Evolutionary conservation across 768 basidiomycete genomes (phyloP), one percentile per base, ranked within the genome.

Genomic region (Tricholoma sp.): DNA sequence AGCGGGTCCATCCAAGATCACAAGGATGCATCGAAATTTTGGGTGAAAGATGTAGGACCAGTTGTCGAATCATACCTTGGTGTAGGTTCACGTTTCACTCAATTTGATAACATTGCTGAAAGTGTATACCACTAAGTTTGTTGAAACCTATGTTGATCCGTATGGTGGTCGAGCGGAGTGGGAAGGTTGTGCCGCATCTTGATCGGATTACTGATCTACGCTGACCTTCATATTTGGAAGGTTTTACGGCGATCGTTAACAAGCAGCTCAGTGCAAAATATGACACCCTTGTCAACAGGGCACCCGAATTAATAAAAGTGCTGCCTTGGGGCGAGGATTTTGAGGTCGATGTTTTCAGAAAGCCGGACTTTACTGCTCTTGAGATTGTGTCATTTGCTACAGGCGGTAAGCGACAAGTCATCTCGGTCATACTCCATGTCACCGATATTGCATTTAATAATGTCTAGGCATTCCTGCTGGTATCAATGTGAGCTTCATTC

Each of bases 91-190:
- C 19, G 31, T 18, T 24, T 27, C n/a, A 41, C n/a, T 52, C 39
- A 41, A 19, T 27, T 52, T 21, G 22, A 43, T 39, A 31, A 50
- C 11, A 52, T 37, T 37, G 21, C 47, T 50, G 7, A 31, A 31
- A 2, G 7, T 18, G 29, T 47, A 50, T 50, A 14, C 4, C 9
- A n/a, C 7, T 9, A 52, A 80, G 71, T 91, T 91, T 68, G 79
- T 91, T 39, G 89, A 91, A 76, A 91, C 87, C 0, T 91, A 91
- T 59, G 86, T 93, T 16, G 93, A 94, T 66, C 93, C 93, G 6
- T 93, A 90, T 58, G 93, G 92, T 34, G 87, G 82, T n/a, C 83
- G 93, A 52, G 93, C 93, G 0, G 93, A 94, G 69, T 94, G 92
- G 92, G 91, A 94, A 82, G 91, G 90, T 84, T 55, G 34, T 63